Evolutionary conservation across 768 basidiomycete species (phyloP), one percentile per base, ranked within the genome.

Genomic region (Scleroderma citrinum): DNA sequence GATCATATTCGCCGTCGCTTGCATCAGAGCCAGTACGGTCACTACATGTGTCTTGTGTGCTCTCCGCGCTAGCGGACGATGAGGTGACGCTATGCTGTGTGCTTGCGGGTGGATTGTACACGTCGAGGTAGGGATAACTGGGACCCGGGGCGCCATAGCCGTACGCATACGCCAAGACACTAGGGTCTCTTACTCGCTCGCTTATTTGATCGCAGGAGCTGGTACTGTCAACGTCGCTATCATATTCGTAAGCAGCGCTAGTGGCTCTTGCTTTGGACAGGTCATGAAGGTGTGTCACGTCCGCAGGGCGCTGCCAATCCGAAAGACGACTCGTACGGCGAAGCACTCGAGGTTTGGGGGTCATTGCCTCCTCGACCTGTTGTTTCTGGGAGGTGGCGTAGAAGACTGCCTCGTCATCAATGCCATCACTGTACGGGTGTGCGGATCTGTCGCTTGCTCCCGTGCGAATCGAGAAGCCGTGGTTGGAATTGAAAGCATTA

Each of bases 61-160:
- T 45, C 50, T n/a, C 29, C 7, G 21, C 21, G n/a, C 21, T 44
- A 10, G 31, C n/a, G 23, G 11, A 19, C 19, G 43, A 31, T 16
- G 40, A n/a, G 11, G 38, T 53, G 5, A 7, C n/a, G 26, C 29
- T 20, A 16, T 26, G 17, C 23, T 11, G 35, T 10, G 11, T 23
- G 37, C 36, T 31, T 13, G 44, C n/a, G 37, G 43, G 53, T 16
- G 63, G 57, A 17, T 65, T 65, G 46, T 67, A 65, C 51, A 56
- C 46, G 44, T 67, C 65, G 42, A 65, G 56, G 58, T 66, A 66
- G 44, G 64, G 64, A 52, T 66, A 66, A 4, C 58, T 50, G 19
- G 56, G 51, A 23, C 52, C 56, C 3, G 57, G 46, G 21, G 54
- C 61, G 1, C 64, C 64, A 24, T 65, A 65, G 8, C 64, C 66